Conservation (phyloP, 2,329 filamentous ascomycete genomes). For the Trichothecium roseum region DNA sequence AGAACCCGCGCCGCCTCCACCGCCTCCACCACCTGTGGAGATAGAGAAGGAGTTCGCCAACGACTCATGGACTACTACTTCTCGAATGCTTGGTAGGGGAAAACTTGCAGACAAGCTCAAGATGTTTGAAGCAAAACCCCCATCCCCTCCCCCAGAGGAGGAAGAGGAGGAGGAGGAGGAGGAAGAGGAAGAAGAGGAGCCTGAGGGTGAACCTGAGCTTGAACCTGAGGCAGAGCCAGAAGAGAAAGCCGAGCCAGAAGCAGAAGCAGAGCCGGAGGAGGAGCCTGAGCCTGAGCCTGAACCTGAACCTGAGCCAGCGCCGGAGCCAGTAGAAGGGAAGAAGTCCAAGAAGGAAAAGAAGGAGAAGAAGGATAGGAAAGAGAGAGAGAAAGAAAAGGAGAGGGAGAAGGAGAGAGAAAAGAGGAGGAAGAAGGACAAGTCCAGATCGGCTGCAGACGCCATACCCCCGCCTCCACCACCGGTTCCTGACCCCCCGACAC, state of each 20-base stretch:
- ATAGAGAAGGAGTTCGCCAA: too few relatives aligned
- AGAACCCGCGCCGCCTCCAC: too few relatives aligned
- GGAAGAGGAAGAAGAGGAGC: constrained; percentile 7
- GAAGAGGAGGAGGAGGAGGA: too few relatives aligned
- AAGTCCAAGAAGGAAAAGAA: constrained; percentile 32
- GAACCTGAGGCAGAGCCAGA: constrained; percentile 26
- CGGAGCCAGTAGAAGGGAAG: constrained; percentile 19
- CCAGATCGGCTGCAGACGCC: constrained; percentile 3
- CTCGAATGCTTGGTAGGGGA: constrained; percentile 16
- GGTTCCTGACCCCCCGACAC: background rate
- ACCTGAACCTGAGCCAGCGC: constrained; percentile 7
- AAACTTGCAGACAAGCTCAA: constrained; percentile 48
- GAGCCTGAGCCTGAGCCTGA: constrained; percentile 11
- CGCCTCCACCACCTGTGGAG: too few relatives aligned
- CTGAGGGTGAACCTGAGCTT: constrained; percentile 26
- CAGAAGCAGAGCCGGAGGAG: constrained; percentile 6
- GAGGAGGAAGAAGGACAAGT: constrained; percentile 23
- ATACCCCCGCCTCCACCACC: constrained; percentile 5
- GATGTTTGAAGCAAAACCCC: constrained; percentile 36
- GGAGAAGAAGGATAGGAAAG: constrained; percentile 28
- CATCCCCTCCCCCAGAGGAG: too few relatives aligned
- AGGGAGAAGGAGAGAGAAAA: constrained; percentile 1
- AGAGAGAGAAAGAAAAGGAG: constrained; percentile 9
- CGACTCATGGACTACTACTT: too few relatives aligned
- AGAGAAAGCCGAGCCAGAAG: constrained; percentile 14